Evolutionary conservation across 2,329 filamentous ascomycete species (phyloP).

Genomic region (Gremmenia infestans): DNA sequence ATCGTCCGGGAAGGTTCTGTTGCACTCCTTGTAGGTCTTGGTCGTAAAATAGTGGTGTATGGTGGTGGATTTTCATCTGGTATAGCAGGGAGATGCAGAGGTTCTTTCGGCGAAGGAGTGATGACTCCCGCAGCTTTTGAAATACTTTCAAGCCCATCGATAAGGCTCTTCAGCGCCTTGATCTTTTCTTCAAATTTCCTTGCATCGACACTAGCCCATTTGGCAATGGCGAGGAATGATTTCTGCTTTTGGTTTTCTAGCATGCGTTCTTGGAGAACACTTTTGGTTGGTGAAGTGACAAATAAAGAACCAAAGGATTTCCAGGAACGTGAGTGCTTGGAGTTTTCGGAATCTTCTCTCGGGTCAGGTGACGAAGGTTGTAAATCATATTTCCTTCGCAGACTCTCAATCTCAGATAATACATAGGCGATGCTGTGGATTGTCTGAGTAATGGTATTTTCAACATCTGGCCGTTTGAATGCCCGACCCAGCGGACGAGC

Average conservation of each 20-base stretch:
- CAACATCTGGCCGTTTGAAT: constrained; percentile 14
- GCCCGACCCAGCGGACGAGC: constrained; percentile 9
- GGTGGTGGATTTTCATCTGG: constrained; percentile 15
- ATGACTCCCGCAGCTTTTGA: constrained; percentile 13
- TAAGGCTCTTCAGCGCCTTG: constrained; percentile 14
- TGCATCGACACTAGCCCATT: constrained; percentile 22
- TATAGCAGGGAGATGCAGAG: background rate
- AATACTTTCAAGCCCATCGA: constrained; percentile 22
- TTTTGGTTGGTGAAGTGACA: background rate
- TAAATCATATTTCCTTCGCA: constrained; percentile 21
- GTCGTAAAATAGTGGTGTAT: constrained; percentile 8
- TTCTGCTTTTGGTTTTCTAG: constrained; percentile 20
- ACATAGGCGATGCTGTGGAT: constrained; percentile 15
- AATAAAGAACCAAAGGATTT: background rate
- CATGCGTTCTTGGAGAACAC: constrained; percentile 11
- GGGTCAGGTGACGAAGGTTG: background rate
- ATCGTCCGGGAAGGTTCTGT: background rate
- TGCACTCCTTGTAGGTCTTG: background rate
- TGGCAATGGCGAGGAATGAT: constrained; percentile 17
- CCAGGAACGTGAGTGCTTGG: background rate
- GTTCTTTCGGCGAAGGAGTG: background rate
- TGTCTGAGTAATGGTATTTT: constrained; percentile 16
- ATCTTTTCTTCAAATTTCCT: constrained; percentile 22
- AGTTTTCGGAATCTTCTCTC: background rate
- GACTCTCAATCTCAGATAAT: constrained; percentile 19